These are phyloP conservation scores for Lasiosphaeria ovina DNA, from an alignment of 495 filamentous ascomycete species.

Conservation along the genomic window DNA sequence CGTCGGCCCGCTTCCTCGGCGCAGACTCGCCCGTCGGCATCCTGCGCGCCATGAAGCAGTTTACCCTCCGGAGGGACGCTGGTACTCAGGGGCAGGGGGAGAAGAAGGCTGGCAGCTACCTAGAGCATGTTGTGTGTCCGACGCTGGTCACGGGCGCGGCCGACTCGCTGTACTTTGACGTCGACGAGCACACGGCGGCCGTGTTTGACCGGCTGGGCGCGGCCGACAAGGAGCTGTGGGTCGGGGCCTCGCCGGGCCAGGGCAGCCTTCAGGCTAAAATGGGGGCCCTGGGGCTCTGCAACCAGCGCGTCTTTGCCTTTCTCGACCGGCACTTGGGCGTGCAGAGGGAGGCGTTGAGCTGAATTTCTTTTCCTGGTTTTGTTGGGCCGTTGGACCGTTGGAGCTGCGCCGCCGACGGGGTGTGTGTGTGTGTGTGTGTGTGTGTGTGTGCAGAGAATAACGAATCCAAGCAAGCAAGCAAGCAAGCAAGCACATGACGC, in stretches of 20 bases:
- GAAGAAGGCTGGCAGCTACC: not conserved
- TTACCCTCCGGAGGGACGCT: conserved; percentile 13
- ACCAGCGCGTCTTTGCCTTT: conserved; percentile 1
- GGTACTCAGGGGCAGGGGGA: too few species aligned
- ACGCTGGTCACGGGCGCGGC: conserved; percentile 28
- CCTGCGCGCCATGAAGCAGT: conserved; percentile 10
- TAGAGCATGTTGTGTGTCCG: conserved; percentile 25
- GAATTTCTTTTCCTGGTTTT: too few species aligned
- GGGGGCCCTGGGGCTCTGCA: conserved; percentile 14
- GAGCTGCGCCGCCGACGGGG: too few species aligned
- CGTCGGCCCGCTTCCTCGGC: conserved; percentile 22
- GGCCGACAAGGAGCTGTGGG: conserved; percentile 26
- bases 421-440: too few species aligned
- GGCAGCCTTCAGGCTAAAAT: conserved; percentile 31
- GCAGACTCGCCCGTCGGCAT: conserved; percentile 20
- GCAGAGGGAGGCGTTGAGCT: too few species aligned
- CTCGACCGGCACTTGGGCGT: conserved; percentile 8
- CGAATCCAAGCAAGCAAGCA: too few species aligned
- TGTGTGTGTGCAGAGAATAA: too few species aligned
- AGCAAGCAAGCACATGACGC: too few species aligned
- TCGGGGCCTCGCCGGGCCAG: conserved; percentile 10
- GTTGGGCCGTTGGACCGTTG: too few species aligned
- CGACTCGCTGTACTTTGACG: conserved; percentile 12
- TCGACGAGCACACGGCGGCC: conserved; percentile 3
- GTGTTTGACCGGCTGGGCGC: conserved; percentile 7